A percentile compares a stretch with the other conserved stretches of the same genome.
phyloP scores from a whole-genome alignment of 805 yeast species.

The Tetrapisispora fleetii region DNA sequence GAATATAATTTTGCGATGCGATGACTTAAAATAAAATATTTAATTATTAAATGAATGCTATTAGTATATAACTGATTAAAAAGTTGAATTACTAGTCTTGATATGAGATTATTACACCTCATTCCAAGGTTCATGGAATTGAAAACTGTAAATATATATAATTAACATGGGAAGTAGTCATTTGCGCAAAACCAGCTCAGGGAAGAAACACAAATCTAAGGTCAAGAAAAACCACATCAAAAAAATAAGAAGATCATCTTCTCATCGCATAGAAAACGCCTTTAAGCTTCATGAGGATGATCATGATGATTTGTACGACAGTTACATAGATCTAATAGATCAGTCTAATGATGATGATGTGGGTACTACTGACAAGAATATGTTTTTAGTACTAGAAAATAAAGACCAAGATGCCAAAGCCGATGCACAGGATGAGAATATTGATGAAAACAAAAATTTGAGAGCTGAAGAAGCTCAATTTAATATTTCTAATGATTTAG shows the following conservation, averaged over 20 bases:
- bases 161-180: background rate
- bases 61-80: no score
- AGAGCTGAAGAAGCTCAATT: background rate
- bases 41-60: no score
- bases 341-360: background rate
- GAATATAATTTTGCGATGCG: background rate
- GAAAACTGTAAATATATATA: no score
- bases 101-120: background rate
- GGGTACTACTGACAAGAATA: background rate
- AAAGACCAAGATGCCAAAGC: background rate
- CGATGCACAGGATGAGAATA: background rate
- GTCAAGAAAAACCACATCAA: constrained; percentile 3
- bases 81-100: no score
- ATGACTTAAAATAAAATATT: background rate
- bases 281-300: constrained; percentile 22
- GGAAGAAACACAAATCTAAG: constrained; percentile 6
- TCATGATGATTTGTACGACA: constrained; percentile 18
- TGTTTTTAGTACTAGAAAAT: constrained; percentile 1
- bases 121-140: no score
- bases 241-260: constrained; percentile 27
- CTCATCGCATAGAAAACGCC: constrained; percentile 21
- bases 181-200: background rate
- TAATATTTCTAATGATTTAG: constrained; percentile 2
- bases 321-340: constrained; percentile 16
- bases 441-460: background rate